Evolutionary conservation across 2,329 filamentous ascomycete species (phyloP).

Genomic region (Colletotrichum tofieldiae): DNA sequence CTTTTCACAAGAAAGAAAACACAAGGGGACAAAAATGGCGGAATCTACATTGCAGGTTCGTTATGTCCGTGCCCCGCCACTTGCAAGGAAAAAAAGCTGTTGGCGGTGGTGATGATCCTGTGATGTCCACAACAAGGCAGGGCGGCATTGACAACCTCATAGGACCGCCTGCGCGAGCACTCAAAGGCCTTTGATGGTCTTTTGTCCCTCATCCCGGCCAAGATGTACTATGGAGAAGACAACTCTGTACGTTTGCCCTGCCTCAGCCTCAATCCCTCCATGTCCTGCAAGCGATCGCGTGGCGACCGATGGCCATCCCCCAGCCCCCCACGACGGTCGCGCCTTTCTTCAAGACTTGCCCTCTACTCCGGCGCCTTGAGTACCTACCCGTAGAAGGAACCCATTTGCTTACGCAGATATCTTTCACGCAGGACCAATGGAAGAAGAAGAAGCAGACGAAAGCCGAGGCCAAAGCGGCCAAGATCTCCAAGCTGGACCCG

Average conservation of each 20-base stretch:
- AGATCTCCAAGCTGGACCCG: slow-evolving; percentile 91
- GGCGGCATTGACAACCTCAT: slow-evolving; percentile 31
- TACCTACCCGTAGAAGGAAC: slow-evolving; percentile 6
- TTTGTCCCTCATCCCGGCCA: slow-evolving; percentile 89
- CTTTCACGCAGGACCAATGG: slow-evolving; percentile 84
- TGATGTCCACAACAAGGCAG: slow-evolving; percentile 12
- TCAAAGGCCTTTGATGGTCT: slow-evolving; percentile 88
- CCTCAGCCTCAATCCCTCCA: slow-evolving; percentile 1
- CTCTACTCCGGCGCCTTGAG: slow-evolving; percentile 16
- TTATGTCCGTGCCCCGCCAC: slow-evolving; percentile 47
- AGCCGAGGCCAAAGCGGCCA: slow-evolving; percentile 85
- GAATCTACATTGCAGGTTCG: slow-evolving; percentile 65
- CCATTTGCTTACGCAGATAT: slow-evolving; percentile 16
- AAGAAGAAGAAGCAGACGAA: slow-evolving; percentile 96
- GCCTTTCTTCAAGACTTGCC: neutral
- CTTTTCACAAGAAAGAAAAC: neutral
- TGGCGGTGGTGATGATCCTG: slow-evolving; percentile 31
- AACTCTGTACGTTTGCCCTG: slow-evolving; percentile 76
- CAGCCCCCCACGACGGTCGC: neutral
- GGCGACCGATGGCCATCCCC: neutral
- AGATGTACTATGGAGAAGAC: slow-evolving; percentile 92
- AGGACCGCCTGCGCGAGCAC: slow-evolving; percentile 53
- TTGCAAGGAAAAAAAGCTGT: slow-evolving; percentile 20
- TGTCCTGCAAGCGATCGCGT: slow-evolving; percentile 5
- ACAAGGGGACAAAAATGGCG: slow-evolving; percentile 52